Evolutionary conservation across 139 green algal genomes (phyloP).

Genomic region (Coelastrella sp.): DNA sequence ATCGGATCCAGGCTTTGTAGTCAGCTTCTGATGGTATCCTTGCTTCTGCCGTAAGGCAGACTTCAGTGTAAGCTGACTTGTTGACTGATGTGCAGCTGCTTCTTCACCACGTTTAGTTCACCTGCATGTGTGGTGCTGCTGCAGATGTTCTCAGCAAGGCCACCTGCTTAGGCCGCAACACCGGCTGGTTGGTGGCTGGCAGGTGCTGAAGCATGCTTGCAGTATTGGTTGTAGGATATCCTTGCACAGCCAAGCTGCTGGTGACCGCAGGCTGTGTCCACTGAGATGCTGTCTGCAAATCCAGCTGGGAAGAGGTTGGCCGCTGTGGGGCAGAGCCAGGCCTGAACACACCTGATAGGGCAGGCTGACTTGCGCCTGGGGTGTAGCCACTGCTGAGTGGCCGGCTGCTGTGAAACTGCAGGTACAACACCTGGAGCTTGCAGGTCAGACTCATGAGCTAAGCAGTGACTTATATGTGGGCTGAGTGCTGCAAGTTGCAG

Average conservation of each 20-base stretch:
- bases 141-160: neutral
- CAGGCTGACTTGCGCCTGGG: conserved; percentile 5
- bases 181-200: neutral
- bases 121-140: neutral
- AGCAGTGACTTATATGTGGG: neutral
- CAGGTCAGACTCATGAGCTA: no score
- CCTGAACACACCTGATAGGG: conserved; percentile 28
- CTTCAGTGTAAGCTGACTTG: no score
- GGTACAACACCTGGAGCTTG: neutral
- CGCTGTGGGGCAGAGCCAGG: conserved; percentile 15
- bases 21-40: no score
- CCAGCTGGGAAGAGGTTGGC: conserved; percentile 20
- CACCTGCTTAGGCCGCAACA: neutral
- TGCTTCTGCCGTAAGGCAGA: no score
- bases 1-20: no score
- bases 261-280: conserved; percentile 1
- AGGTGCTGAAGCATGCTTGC: neutral
- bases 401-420: neutral
- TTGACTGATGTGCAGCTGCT: no score
- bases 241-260: neutral
- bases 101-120: neutral
- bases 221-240: neutral
- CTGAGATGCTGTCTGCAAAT: neutral
- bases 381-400: neutral
- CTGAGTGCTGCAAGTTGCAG: neutral